Evolutionary conservation across 768 basidiomycete species (phyloP).

Genomic region (Cystofilobasidium bisporidii): DNA sequence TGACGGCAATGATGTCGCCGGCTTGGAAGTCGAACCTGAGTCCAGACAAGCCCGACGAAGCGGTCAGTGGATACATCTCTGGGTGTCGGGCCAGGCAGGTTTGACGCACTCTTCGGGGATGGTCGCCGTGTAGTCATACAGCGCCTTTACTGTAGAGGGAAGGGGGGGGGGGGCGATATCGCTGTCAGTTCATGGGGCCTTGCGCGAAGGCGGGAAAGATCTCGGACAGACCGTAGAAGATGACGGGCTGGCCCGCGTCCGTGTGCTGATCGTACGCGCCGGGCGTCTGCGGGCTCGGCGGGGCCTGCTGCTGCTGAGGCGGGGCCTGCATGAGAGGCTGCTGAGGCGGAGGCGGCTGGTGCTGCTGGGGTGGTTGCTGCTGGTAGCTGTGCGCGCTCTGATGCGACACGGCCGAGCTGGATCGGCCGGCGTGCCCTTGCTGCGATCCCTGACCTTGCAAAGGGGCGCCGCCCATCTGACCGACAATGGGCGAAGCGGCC

Average conservation of each 20-base stretch:
- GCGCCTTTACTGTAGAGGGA: slow-evolving; percentile 60
- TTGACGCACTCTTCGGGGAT: slow-evolving; percentile 60
- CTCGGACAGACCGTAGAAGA: slow-evolving; percentile 68
- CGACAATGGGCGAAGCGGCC: background rate
- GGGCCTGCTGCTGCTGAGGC: slow-evolving; percentile 25
- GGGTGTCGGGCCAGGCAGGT: no score
- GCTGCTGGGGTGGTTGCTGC: slow-evolving; percentile 7
- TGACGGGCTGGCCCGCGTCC: slow-evolving; percentile 67
- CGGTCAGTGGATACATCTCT: no score
- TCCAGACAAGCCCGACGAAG: no score
- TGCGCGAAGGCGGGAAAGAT: no score
- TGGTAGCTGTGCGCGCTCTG: background rate
- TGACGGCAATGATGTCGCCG: slow-evolving; percentile 92
- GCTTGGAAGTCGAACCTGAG: slow-evolving; percentile 74
- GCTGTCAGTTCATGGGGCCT: no score
- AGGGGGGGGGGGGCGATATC: background rate
- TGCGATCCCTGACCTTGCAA: background rate
- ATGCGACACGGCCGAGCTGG: background rate
- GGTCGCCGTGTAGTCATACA: slow-evolving; percentile 75
- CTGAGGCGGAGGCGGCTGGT: background rate
- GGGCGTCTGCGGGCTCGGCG: slow-evolving; percentile 1
- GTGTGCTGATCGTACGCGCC: slow-evolving; percentile 54
- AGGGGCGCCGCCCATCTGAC: background rate
- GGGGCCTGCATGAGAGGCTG: slow-evolving; percentile 11
- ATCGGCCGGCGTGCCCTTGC: background rate